Evolutionary conservation across 2,329 filamentous ascomycete species (phyloP), one percentile per base, ranked within the genome.

Genomic region (Eurotiales sp.): DNA sequence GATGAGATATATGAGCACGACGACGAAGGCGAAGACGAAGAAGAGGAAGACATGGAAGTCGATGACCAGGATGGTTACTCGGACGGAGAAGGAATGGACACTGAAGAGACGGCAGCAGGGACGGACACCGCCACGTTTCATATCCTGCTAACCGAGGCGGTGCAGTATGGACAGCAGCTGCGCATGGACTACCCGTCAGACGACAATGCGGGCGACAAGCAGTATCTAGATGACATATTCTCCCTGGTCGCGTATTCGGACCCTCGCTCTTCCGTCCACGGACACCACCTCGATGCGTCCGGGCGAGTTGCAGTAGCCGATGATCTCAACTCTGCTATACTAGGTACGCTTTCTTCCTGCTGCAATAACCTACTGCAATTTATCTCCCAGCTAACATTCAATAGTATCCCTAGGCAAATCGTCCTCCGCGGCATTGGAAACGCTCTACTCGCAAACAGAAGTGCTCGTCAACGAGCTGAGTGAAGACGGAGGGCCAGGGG

Each of bases 241-340:
- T 87, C 90, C 6, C 75, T 96, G 50, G 81, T 97, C 57, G 91
- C 91, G 1, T 99, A 97, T 63, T 73, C 82, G 30, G 88, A 96
- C 63, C 88, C 91, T 0, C 77, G 87, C 14, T 83, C 85, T 59
- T 89, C 88, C 56, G 82, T 86, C 53, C 80, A 96, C 53, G 85
- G 86, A 14, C 86, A 89, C 63, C 73, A 96, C 54, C 75, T 99
- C 52, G 88, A 95, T 61, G 77, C 81, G 34, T 82, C 80, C 47
- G 90, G 88, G 1, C 78, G 93, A 39, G 82, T 85, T 15, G 78
- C 83, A 15, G 89, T 97, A 36, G 91, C 91, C 8, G 93, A 99
- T 72, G 91, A 96, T 68, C 76, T 99, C 51, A 97, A 97, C 69
- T 88, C 89, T 55, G 91, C 90, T 42, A 96, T 99, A 61, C 70